Evolutionary conservation across 371 early-diverging fungal species (phyloP).

Genomic region (Mucor mucedo): DNA sequence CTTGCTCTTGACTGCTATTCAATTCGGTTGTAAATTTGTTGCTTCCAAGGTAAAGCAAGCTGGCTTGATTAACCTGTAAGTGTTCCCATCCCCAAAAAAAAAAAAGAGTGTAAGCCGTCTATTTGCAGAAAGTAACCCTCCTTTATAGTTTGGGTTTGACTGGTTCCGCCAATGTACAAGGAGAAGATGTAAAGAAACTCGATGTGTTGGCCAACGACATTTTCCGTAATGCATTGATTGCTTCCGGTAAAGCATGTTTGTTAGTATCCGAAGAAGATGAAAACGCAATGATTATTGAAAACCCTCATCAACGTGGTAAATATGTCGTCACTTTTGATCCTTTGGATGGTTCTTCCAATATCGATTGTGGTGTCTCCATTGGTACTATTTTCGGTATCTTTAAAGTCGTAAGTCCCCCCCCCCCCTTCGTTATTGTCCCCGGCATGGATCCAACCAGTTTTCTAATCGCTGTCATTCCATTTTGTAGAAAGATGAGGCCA

Average conservation of each 20-base stretch:
- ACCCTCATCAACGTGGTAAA: constrained; percentile 76
- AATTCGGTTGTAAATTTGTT: constrained; percentile 97
- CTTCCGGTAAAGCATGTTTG: constrained; percentile 90
- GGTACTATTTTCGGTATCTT: constrained; percentile 99
- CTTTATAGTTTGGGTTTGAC: constrained; percentile 82
- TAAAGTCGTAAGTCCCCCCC: constrained; percentile 69
- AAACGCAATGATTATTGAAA: constrained; percentile 86
- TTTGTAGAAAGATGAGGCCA: constrained; percentile 51
- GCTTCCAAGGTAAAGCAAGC: constrained; percentile 96
- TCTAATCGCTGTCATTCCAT: not conserved
- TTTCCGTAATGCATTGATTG: constrained; percentile 92
- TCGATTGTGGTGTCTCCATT: constrained; percentile 97
- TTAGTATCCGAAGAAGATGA: constrained; percentile 97
- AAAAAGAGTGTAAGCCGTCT: not conserved
- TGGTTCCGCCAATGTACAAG: constrained; percentile 87
- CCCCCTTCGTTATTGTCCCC: not conserved
- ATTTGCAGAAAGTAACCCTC: too few species aligned
- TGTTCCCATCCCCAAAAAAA: constrained; percentile 3
- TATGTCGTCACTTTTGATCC: constrained; percentile 98
- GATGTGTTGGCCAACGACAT: constrained; percentile 97
- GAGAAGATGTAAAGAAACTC: constrained; percentile 96
- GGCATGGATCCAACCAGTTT: too few species aligned
- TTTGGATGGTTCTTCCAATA: constrained; percentile 96
- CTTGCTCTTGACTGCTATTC: constrained; percentile 87
- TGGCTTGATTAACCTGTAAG: constrained; percentile 92